Base-by-base conservation (phyloP, 345 rosid species). In the Boechera retrofracta region DNA sequence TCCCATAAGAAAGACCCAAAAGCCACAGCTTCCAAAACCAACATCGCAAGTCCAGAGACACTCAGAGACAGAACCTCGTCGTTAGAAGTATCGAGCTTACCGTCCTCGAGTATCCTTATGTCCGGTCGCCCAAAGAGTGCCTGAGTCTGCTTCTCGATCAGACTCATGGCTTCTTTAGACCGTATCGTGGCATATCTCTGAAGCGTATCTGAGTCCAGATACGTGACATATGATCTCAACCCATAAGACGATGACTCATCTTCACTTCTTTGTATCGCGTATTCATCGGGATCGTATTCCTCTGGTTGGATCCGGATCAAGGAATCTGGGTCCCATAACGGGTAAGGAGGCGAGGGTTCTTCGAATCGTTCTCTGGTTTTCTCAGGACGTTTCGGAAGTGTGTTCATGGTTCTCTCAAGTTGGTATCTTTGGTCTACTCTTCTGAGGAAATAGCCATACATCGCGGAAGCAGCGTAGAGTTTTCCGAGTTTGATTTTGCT, bases 1-100 rank as follows among this genome's bases (percentile, higher is more conserved):
- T 94, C 98, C 97, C 98, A 94, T 18, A 89, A 67, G 85, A 94
- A 92, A 9, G 98, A 88, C 52, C 98, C 98, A 26, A 92, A 90
- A 38, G 91, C 87, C 45, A 88, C 95, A 3, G 98, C 98, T 84
- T 94, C 97, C 85, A 94, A 64, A 18, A 90, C 87, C 64, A 92
- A 84, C 97, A 89, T 92, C 1, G 97, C 86, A 84, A 92, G 84
- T 39, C 97, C 95, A 1, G 95, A 78, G 84, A 89, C 86, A 26
- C 88, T 61, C 44, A 88, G 36, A 4, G 90, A 78, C 29, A 90
- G 49, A 61, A 84, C 79, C 83, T 90, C 92, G 53, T 92, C 93
- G 4, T 73, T 88, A 0, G 88, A 82, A 0, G 86, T 82, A 69
- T 92, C 97, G 0, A 92, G 81, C 15, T 89, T 83, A 41, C 98